Base-by-base conservation (phyloP, 176 grass and related monocot species). In the Guadua angustifolia region DNA sequence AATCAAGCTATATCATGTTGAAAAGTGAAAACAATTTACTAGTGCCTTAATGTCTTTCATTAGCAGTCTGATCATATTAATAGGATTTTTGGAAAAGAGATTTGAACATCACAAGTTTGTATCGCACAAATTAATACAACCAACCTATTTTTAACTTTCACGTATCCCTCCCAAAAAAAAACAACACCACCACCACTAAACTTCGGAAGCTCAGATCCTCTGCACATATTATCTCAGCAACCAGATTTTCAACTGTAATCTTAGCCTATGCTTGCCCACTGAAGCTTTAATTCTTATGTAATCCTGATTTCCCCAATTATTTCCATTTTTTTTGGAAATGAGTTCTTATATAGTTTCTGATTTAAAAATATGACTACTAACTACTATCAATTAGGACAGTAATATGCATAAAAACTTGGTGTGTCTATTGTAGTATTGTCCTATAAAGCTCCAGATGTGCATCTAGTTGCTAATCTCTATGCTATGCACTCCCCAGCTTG, bases 181-280 rank as follows among this genome's bases (percentile, higher is more conserved):
- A 29, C 0, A 29, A 29, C 1, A 33, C 24, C n/a, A n/a, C n/a
- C n/a, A n/a, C n/a, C 25, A 64, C 39, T 71, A 43, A 46, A 82
- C 52, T 59, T 60, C 29, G 29, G 29, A 78, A 59, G 25, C 40
- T 82, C 53, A 47, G 55, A 83, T 73, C 67, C 15, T 47, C 52
- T 5, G 17, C 24, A 3, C 24, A 58, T 59, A 21, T 46, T 71
- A 59, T 81, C 18, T 18, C 17, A 59, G 38, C 39, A 71, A 39
- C 14, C 2, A 72, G 32, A 63, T 57, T 66, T 81, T 56, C 32
- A 47, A 21, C 40, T 35, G 16, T 46, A 22, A 32, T 57, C 7
- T 65, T 71, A 70, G 15, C 25, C 22, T 46, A 76, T 66, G 59
- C 46, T 80, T 68, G 29, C 19, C 4, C 4, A 15, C 32, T 80